A percentile compares a stretch with the other conserved stretches of the same genome.
These are phyloP conservation scores for Perkinsus marinus DNA, from an alignment of 169 alveolate genomes.

Conservation along the genomic window DNA sequence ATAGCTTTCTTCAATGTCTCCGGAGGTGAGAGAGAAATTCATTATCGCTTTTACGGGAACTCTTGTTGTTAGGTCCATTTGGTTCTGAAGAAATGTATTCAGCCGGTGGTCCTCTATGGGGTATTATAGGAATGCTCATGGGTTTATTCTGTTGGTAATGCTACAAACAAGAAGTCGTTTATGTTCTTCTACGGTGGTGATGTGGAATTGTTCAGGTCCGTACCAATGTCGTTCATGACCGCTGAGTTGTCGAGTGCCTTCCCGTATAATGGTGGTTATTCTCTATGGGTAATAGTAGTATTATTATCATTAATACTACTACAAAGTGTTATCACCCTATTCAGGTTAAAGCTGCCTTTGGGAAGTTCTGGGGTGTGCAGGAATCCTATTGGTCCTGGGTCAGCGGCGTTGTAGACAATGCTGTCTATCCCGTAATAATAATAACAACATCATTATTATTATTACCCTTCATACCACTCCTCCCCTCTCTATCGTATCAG, in stretches of 20 bases:
- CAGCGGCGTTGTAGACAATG: conserved; percentile 11
- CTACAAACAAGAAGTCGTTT: too few relatives aligned
- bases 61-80: too few relatives aligned
- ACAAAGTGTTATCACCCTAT: not conserved
- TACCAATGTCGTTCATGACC: not conserved
- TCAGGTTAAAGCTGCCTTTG: not conserved
- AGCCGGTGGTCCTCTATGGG: not conserved
- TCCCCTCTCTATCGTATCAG: not conserved
- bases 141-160: not conserved
- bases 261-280: conserved; percentile 4
- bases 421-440: conserved; percentile 2
- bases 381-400: conserved; percentile 6
- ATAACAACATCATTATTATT: not conserved
- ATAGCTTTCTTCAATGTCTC: conserved; percentile 7
- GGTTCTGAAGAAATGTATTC: conserved; percentile 1
- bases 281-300: not conserved
- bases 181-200: too few relatives aligned
- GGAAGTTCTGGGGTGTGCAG: conserved; percentile 2
- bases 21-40: too few relatives aligned
- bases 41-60: too few relatives aligned
- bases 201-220: not conserved
- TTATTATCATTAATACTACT: not conserved
- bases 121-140: not conserved
- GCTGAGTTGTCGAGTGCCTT: not conserved
- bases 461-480: not conserved